Base-by-base conservation (phyloP, 2,329 filamentous ascomycete genomes). In the Bipolaris victoriae region DNA sequence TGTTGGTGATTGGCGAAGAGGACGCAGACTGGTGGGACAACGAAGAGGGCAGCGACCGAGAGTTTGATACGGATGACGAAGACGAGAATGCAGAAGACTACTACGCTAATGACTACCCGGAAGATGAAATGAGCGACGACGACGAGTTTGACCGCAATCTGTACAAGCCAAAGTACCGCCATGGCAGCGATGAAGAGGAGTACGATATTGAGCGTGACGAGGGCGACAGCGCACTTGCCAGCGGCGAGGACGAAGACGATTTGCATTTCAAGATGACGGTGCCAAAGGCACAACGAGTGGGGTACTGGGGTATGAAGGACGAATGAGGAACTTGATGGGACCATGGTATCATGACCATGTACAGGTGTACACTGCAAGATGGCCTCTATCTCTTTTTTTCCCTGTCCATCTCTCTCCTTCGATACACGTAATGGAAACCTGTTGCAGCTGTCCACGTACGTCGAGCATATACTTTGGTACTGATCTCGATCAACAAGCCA, bases 51-150 rank as follows among this genome's bases (percentile, higher is more conserved):
- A 76, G 76, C 15, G 83, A 82, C 44, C 80, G 76, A 31, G 80
- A 82, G 44, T 85, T 82, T 76, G 81, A 86, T 60, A 85, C 81
- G 33, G 86, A 88, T 57, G 85, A 87, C 60, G 84, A 85, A 24
- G 85, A 88, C 62, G 85, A 85, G 36, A 88, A 88, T 68, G 84
- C 90, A 35, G 90, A 93, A 71, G 89, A 91, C 67, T 88, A 91
- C 75, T 92, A 92, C 70, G 86, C 87, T 3, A 88, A 89, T 52
- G 90, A 93, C 72, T 93, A 93, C 65, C 90, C 90, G 0, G 90
- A 93, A 60, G 90, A 93, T 52, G 90, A 93, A 71, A 83, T 92
- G 13, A 88, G 86, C 43, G 88, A 86, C 15, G 89, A 92, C 65
- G 87, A 90, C 63, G 87, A 89, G 72, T 85, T 82, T 60, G 84